Base-by-base conservation (phyloP, 371 early-diverging fungal genomes). In the Nematocida displodere region DNA sequence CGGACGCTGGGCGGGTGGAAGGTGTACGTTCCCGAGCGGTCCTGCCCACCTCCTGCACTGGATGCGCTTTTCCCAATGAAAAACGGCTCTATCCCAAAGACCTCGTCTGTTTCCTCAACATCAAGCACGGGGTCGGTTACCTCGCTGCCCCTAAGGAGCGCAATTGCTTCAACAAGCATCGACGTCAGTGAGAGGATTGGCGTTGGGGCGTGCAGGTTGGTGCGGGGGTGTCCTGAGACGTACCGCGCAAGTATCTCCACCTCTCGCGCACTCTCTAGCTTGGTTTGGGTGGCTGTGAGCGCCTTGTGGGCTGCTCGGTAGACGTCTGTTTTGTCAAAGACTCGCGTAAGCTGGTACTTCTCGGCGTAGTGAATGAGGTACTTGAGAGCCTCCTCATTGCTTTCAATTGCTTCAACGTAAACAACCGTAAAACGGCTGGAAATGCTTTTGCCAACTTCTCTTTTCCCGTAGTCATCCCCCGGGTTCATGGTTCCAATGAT, bases 401-500 rank as follows among this genome's bases (percentile, higher is more conserved):
- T 54, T 33, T 34, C 17, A 1, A 24, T 24, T 1, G 77, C 13
- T 11, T 78, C 77, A 77, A 79, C 80, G 64, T 93, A 97, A 15
- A 97, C 89, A 81, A 97, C 98, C 1, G 97, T 96, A 82, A 97
- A 98, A 78, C 99, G 89, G 82, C 96, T 99, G 61, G 95, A 88
- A 54, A 99, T 87, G 1, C 98, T 98, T 37, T 96, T 95, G n/a
- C 92, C 91, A 13, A 99, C 87, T 82, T 97, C 99, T 85, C 93
- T 93, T 85, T 99, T 99, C 59, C 97, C 98, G 84, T 92, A 94
- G 83, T 97, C 97, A 59, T 93, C 95, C 64, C 96, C 94, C 8
- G 98, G 98, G 84, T 99, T 99, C 99, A 99, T 99, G 1, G 98
- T 97, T n/a, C 97, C 98, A 55, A 95, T 82, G 81, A 98, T 92